These are phyloP conservation scores for Oidiodendron maius DNA, from an alignment of 495 filamentous ascomycete genomes.

Conservation along the genomic window DNA sequence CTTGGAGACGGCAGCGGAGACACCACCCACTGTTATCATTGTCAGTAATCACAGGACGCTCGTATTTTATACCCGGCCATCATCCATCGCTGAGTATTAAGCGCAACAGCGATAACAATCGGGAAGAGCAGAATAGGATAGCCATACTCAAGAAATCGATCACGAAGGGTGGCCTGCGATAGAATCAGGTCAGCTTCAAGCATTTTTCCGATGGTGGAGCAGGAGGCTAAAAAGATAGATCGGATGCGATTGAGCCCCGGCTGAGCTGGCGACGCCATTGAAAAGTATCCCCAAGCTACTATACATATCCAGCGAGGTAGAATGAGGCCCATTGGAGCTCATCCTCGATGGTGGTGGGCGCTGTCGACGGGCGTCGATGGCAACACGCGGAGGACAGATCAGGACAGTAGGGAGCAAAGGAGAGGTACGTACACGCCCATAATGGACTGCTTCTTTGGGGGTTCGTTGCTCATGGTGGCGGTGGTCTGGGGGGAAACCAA, in stretches of 20 bases:
- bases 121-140: conserved; percentile 9
- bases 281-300: no score
- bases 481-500: no score
- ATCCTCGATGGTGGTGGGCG: conserved; percentile 6
- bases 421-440: conserved; percentile 78
- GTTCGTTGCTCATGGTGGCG: conserved; percentile 41
- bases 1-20: conserved; percentile 99
- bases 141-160: conserved; percentile 98
- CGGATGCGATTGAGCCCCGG: conserved; percentile 23
- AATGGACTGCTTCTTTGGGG: conserved; percentile 64
- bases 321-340: conserved; percentile 18
- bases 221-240: conserved; percentile 19
- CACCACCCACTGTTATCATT: conserved; percentile 83
- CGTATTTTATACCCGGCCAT: conserved; percentile 12
- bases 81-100: conserved; percentile 8
- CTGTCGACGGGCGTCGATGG: conserved; percentile 15
- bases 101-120: conserved; percentile 5
- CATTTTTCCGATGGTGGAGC: conserved; percentile 14
- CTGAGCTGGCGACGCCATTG: conserved; percentile 10
- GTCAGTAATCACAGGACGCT: conserved; percentile 14
- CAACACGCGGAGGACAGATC: conserved; percentile 3
- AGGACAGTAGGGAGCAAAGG: conserved; percentile 8
- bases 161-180: conserved; percentile 49
- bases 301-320: no score
- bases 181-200: conserved; percentile 30